A percentile compares a stretch with the other conserved stretches of the same genome.
Conservation (phyloP, 2,329 filamentous ascomycete species). For the Xylogone sp. region DNA sequence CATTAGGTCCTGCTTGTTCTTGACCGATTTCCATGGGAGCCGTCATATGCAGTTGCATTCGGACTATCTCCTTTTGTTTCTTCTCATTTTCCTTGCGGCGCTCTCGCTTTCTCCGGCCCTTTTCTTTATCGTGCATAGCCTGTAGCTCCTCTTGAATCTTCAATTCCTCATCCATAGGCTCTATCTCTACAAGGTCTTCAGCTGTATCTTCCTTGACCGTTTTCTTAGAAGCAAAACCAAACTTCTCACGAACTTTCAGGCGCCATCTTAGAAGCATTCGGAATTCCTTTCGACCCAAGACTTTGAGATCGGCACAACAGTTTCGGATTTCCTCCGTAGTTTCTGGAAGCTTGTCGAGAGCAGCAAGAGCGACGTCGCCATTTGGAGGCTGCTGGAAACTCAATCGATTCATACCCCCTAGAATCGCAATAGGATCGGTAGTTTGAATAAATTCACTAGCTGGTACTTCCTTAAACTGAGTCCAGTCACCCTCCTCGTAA, state of each 20-base stretch:
- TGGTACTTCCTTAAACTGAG: conserved; percentile 82
- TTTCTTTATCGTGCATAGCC: conserved; percentile 74
- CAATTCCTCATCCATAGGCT: conserved; percentile 92
- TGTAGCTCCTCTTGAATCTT: conserved; percentile 85
- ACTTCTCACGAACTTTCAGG: conserved; percentile 82
- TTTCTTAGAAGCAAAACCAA: conserved; percentile 75
- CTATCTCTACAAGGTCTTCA: conserved; percentile 76
- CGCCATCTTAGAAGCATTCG: conserved; percentile 87
- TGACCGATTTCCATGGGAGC: conserved; percentile 94
- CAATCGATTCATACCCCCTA: conserved; percentile 81
- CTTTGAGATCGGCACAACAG: conserved; percentile 80
- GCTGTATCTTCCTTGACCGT: conserved; percentile 42
- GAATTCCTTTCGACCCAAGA: conserved; percentile 92
- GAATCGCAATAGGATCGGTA: conserved; percentile 84
- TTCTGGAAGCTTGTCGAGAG: conserved; percentile 79
- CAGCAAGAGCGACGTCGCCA: conserved; percentile 81
- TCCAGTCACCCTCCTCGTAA: conserved; percentile 95
- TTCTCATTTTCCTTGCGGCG: conserved; percentile 85
- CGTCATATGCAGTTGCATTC: conserved; percentile 96
- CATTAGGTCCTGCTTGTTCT: conserved; percentile 75
- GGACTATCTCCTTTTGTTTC: conserved; percentile 91
- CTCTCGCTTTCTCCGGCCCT: conserved; percentile 74
- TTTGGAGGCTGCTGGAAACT: conserved; percentile 77
- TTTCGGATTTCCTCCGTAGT: conserved; percentile 78
- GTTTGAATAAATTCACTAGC: conserved; percentile 95